Conservation (phyloP, 768 basidiomycete species). For the Pholiota microspora region DNA sequence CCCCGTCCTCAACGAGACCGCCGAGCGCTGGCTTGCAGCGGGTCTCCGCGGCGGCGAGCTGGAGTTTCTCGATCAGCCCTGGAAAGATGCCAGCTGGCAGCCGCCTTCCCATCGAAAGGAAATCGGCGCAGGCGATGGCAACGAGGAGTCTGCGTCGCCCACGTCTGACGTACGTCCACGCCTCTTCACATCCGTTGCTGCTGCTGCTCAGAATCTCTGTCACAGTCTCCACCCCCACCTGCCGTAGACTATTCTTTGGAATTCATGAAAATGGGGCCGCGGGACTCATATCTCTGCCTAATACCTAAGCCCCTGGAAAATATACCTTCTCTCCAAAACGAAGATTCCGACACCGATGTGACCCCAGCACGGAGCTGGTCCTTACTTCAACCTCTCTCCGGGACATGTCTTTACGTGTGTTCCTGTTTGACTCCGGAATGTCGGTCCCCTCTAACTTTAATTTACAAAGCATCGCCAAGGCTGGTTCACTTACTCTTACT, state of each 20-base stretch:
- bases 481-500: slow-evolving; percentile 98
- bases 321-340: slow-evolving; percentile 38
- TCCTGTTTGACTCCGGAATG: slow-evolving; percentile 25
- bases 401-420: slow-evolving; percentile 84
- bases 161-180: slow-evolving; percentile 35
- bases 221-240: slow-evolving; percentile 11
- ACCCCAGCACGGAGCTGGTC: slow-evolving; percentile 81
- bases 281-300: slow-evolving; percentile 72
- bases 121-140: slow-evolving; percentile 53
- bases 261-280: slow-evolving; percentile 70
- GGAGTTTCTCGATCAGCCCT: slow-evolving; percentile 73
- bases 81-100: slow-evolving; percentile 41
- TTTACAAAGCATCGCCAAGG: slow-evolving; percentile 72
- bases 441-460: slow-evolving; percentile 25
- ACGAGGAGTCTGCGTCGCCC: slow-evolving; percentile 19
- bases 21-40: slow-evolving; percentile 67
- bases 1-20: slow-evolving; percentile 73
- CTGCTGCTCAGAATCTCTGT: slow-evolving; percentile 7
- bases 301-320: slow-evolving; percentile 65
- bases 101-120: slow-evolving; percentile 43
- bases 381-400: slow-evolving; percentile 74
- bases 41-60: slow-evolving; percentile 73
- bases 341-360: slow-evolving; percentile 56
- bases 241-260: slow-evolving; percentile 55
- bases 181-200: slow-evolving; percentile 12